phyloP scores from a whole-genome alignment of 208 protist genomes.

The Perkinsela sp. region DNA sequence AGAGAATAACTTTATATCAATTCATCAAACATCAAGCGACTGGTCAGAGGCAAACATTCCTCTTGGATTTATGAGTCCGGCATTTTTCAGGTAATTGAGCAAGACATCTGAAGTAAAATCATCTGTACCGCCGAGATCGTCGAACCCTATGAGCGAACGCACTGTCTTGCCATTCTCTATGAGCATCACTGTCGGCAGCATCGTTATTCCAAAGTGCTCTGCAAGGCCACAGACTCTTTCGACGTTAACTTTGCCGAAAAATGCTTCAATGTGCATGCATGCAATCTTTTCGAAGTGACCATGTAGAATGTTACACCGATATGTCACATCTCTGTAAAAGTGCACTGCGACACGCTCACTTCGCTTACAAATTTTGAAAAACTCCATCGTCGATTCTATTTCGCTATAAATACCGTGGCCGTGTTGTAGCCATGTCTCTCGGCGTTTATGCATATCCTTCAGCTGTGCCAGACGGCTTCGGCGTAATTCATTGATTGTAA shows the following conservation, averaged over 20 bases:
- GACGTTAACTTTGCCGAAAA: slow-evolving; percentile 55
- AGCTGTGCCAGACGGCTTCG: slow-evolving; percentile 28
- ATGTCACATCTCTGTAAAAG: slow-evolving; percentile 55
- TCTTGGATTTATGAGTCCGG: slow-evolving; percentile 55
- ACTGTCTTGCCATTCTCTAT: slow-evolving; percentile 57
- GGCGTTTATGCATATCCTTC: slow-evolving; percentile 29
- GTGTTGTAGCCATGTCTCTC: slow-evolving; percentile 33
- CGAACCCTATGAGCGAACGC: slow-evolving; percentile 71
- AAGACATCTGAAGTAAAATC: slow-evolving; percentile 46
- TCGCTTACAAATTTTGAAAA: slow-evolving; percentile 33
- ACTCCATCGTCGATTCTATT: slow-evolving; percentile 31
- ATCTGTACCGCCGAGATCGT: slow-evolving; percentile 59
- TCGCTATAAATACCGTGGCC: slow-evolving; percentile 51
- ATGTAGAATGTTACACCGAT: slow-evolving; percentile 49
- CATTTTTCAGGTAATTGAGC: slow-evolving; percentile 20
- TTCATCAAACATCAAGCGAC: too few relatives aligned
- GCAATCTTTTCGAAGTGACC: slow-evolving; percentile 40
- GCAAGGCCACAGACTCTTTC: slow-evolving; percentile 49
- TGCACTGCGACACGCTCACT: slow-evolving; percentile 59
- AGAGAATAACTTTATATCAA: too few relatives aligned
- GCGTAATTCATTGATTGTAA: slow-evolving; percentile 36
- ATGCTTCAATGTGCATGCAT: slow-evolving; percentile 39
- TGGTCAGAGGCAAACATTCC: slow-evolving; percentile 63
- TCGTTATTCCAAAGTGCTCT: slow-evolving; percentile 57
- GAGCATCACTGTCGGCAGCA: slow-evolving; percentile 66